Percentiles rank a stretch among this genome's conserved stretches.
These are phyloP conservation scores for Macrocybe gigantea DNA, from an alignment of 768 basidiomycete species.

Conservation along the genomic window DNA sequence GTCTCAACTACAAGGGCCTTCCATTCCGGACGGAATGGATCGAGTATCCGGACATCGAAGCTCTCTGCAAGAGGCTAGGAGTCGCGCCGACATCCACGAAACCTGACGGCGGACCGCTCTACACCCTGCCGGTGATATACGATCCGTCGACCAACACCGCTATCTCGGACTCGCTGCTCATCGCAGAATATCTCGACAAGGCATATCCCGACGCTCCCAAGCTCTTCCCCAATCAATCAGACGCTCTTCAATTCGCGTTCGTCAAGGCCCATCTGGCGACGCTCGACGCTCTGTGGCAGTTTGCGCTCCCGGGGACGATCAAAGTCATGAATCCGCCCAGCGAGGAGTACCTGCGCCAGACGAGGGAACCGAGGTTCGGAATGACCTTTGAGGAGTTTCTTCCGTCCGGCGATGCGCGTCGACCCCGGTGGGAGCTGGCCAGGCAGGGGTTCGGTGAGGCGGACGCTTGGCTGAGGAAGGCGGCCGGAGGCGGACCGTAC, in stretches of 20 bases:
- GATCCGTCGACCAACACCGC: constrained; percentile 28
- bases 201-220: constrained; percentile 29
- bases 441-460: constrained; percentile 23
- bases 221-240: constrained; percentile 15
- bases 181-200: constrained; percentile 41
- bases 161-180: constrained; percentile 34
- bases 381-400: constrained; percentile 28
- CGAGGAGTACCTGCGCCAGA: constrained; percentile 31
- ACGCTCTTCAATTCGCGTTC: constrained; percentile 14
- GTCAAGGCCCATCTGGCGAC: constrained; percentile 10
- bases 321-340: constrained; percentile 26
- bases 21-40: constrained; percentile 34
- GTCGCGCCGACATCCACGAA: constrained; percentile 20
- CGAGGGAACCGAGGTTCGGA: constrained; percentile 26
- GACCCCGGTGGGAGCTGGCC: constrained; percentile 30
- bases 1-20: constrained; percentile 24
- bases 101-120: constrained; percentile 20
- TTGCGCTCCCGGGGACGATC: constrained; percentile 15
- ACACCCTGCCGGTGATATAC: constrained; percentile 36
- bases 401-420: constrained; percentile 22
- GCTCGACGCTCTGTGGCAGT: constrained; percentile 7
- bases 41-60: constrained; percentile 33
- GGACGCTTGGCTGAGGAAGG: constrained; percentile 22
- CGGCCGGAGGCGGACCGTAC: constrained; percentile 21
- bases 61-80: constrained; percentile 25